These are phyloP conservation scores for Albugo candida DNA, from an alignment of 352 stramenopile species.

Conservation along the genomic window DNA sequence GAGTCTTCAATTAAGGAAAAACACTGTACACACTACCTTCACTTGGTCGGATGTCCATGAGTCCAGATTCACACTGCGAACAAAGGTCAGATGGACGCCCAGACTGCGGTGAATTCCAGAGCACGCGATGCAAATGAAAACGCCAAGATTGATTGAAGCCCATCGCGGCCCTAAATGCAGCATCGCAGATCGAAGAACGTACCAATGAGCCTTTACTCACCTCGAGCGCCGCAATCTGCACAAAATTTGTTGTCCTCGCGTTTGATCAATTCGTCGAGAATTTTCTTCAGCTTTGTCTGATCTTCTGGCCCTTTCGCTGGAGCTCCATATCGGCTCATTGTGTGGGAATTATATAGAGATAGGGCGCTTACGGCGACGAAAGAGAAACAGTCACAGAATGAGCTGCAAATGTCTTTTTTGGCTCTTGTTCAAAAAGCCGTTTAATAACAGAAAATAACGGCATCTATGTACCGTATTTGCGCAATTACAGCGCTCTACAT, in stretches of 20 bases:
- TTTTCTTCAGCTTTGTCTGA: slow-evolving; percentile 77
- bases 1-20: neutral
- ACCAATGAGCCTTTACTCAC: slow-evolving; percentile 11
- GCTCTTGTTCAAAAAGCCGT: too few relatives aligned
- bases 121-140: slow-evolving; percentile 91
- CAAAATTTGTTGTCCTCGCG: slow-evolving; percentile 84
- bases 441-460: too few relatives aligned
- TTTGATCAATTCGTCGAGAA: slow-evolving; percentile 78
- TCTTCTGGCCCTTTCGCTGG: slow-evolving; percentile 23
- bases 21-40: slow-evolving; percentile 11
- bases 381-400: too few relatives aligned
- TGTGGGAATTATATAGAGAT: neutral
- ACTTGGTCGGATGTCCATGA: slow-evolving; percentile 85
- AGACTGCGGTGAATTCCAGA: slow-evolving; percentile 85
- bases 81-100: slow-evolving; percentile 85
- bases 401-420: too few relatives aligned
- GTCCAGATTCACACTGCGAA: slow-evolving; percentile 85
- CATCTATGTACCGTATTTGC: too few relatives aligned
- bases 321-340: slow-evolving; percentile 29
- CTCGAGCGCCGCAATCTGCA: slow-evolving; percentile 71
- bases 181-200: slow-evolving; percentile 10
- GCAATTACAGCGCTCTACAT: neutral
- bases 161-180: slow-evolving; percentile 55
- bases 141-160: slow-evolving; percentile 85
- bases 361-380: too few relatives aligned